phyloP scores from a whole-genome alignment of 805 yeast genomes.

The Ogataea ganodermae region DNA sequence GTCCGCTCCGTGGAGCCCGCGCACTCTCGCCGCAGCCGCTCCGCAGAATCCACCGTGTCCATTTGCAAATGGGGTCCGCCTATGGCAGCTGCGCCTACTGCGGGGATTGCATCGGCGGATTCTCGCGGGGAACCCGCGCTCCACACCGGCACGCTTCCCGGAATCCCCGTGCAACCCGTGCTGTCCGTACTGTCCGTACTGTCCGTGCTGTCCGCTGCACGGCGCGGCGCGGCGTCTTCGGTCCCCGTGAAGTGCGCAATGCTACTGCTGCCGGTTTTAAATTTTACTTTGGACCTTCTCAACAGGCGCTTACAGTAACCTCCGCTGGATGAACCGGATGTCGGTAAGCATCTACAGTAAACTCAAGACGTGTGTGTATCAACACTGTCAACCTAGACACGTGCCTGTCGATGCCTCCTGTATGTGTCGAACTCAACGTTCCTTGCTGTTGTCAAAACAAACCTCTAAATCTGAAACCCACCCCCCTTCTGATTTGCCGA shows the following conservation, averaged over 20 bases:
- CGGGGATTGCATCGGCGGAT: background rate
- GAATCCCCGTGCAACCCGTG: background rate
- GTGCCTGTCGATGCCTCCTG: background rate
- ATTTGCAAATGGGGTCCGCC: background rate
- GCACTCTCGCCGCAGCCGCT: background rate
- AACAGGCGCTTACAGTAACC: background rate
- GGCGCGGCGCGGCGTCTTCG: background rate
- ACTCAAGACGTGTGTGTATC: no score
- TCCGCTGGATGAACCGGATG: background rate
- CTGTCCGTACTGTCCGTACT: background rate
- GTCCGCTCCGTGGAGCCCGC: conserved; percentile 9
- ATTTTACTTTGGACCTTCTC: no score
- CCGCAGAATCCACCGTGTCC: conserved; percentile 1
- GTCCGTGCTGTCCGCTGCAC: background rate
- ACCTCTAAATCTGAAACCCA: background rate
- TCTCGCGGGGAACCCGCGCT: background rate
- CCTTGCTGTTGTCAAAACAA: background rate
- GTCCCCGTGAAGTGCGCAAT: background rate
- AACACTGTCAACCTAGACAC: background rate
- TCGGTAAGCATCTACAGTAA: background rate
- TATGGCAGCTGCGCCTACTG: conserved; percentile 2
- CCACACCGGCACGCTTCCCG: background rate
- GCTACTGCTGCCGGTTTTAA: background rate
- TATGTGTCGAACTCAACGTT: background rate
- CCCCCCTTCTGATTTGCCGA: background rate